Base-by-base conservation (phyloP, 208 protist species). In the Wallacemonas sp. region DNA sequence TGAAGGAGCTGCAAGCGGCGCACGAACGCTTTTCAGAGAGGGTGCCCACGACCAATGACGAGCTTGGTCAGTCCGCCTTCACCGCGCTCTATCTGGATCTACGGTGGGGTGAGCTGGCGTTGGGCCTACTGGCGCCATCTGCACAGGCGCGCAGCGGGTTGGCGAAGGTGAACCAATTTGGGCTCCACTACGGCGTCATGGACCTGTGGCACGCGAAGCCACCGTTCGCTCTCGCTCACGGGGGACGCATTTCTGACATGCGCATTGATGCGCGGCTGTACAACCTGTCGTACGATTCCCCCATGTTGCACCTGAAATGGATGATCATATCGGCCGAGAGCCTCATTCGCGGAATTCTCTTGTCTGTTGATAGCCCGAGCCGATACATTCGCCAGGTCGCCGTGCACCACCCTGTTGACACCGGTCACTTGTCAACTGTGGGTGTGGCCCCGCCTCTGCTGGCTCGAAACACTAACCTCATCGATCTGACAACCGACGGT, bases 111-210 rank as follows among this genome's bases (percentile, higher is more conserved):
- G 51, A 58, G 22, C 5, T 58, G 26, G 19, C n/a, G 6, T 31
- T 58, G 5, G 51, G 51, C 22, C n/a, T 58, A 17, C 51, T 58
- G 8, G 51, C 51, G 15, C 9, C 0, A 5, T 49, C 44, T 22
- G 17, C 22, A 9, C 44, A 22, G 5, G 5, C 44, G 9, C 12
- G 17, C 22, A n/a, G n/a, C n/a, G n/a, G n/a, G n/a, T n/a, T n/a
- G n/a, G n/a, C n/a, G n/a, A n/a, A n/a, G n/a, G 28, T 58, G 51
- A 58, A 58, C 26, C 51, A 58, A 19, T 58, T 58, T 1, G 51
- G 51, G 3, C 24, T 58, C 30, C 51, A 58, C 22, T 58, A 58
- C 19, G 51, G 51, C 17, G 9, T 38, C 51, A 58, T 58, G 14
- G 51, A 58, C 31, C 11, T 39, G 31, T 58, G 51, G 51, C 30